Conservation (phyloP, 2,329 filamentous ascomycete species). For the Cryphonectria nitschkei region DNA sequence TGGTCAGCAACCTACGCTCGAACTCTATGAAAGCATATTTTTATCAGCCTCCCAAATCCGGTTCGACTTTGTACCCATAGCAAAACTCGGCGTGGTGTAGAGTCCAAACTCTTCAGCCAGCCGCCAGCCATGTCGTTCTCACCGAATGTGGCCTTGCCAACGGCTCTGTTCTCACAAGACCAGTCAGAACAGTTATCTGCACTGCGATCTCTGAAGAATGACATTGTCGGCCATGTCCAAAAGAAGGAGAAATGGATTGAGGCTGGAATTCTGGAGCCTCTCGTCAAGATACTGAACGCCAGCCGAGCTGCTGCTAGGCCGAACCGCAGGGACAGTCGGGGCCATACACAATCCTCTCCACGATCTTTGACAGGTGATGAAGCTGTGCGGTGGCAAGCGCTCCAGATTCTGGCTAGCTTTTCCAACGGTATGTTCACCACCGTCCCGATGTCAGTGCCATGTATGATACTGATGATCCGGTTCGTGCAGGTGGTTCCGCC, state of each 20-base stretch:
- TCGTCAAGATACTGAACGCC: slow-evolving; percentile 51
- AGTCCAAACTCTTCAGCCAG: too few relatives aligned
- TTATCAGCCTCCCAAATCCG: not conserved
- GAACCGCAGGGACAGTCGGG: slow-evolving; percentile 46
- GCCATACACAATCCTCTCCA: slow-evolving; percentile 38
- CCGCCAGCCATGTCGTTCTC: slow-evolving; percentile 55
- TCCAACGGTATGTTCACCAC: slow-evolving; percentile 69
- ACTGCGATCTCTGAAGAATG: slow-evolving; percentile 80
- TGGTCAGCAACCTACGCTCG: not conserved
- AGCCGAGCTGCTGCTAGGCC: slow-evolving; percentile 39
- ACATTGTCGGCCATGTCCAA: slow-evolving; percentile 84
- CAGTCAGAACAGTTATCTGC: slow-evolving; percentile 59
- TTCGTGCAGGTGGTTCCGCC: slow-evolving; percentile 69
- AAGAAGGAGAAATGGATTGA: slow-evolving; percentile 81
- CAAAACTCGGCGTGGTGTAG: not conserved
- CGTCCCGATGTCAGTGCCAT: not conserved
- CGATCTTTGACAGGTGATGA: slow-evolving; percentile 63
- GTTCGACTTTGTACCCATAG: not conserved
- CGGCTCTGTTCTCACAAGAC: slow-evolving; percentile 57
- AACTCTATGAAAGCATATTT: not conserved
- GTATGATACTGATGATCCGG: slow-evolving; percentile 12
- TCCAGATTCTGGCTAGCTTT: slow-evolving; percentile 83
- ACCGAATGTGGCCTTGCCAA: slow-evolving; percentile 56
- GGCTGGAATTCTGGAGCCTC: slow-evolving; percentile 67
- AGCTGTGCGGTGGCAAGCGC: slow-evolving; percentile 73